Conservation (phyloP, 2,329 filamentous ascomycete genomes). For the Septoria linicola region DNA sequence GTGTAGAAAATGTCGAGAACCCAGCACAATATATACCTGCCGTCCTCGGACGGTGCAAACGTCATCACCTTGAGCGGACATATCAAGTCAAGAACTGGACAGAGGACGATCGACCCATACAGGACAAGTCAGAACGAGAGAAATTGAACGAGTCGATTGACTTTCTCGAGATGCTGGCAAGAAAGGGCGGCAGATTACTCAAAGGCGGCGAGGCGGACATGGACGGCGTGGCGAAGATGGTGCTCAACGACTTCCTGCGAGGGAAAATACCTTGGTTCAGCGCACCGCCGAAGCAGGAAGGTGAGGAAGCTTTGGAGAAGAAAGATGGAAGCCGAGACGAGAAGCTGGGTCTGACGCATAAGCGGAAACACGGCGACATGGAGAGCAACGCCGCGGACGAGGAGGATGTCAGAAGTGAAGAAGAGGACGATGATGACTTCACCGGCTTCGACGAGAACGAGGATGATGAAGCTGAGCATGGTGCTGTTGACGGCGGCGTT, state of each 20-base stretch:
- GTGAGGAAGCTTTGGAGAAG: constrained; percentile 48
- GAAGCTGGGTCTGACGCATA: constrained; percentile 77
- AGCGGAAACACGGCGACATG: constrained; percentile 66
- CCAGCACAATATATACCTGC: constrained; percentile 93
- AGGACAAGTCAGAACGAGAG: constrained; percentile 33
- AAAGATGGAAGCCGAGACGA: constrained; percentile 67
- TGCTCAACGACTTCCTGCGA: constrained; percentile 91
- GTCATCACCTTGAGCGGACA: constrained; percentile 84
- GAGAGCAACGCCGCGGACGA: constrained; percentile 49
- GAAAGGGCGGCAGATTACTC: constrained; percentile 81
- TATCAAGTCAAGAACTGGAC: constrained; percentile 80
- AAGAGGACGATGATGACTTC: constrained; percentile 32
- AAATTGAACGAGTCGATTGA: constrained; percentile 63
- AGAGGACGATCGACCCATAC: constrained; percentile 18
- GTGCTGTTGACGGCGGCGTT: constrained; percentile 15
- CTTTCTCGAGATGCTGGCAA: constrained; percentile 81
- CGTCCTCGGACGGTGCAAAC: constrained; percentile 75
- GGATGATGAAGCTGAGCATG: constrained; percentile 25
- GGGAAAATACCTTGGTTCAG: constrained; percentile 98
- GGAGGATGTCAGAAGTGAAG: constrained; percentile 40
- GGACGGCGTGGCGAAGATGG: constrained; percentile 94
- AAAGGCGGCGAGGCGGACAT: constrained; percentile 94
- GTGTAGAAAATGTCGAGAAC: constrained; percentile 94
- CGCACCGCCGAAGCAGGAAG: constrained; percentile 61
- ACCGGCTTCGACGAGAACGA: constrained; percentile 38